Base-by-base conservation (phyloP, 805 yeast genomes). In the Suhomyces emberorum region DNA sequence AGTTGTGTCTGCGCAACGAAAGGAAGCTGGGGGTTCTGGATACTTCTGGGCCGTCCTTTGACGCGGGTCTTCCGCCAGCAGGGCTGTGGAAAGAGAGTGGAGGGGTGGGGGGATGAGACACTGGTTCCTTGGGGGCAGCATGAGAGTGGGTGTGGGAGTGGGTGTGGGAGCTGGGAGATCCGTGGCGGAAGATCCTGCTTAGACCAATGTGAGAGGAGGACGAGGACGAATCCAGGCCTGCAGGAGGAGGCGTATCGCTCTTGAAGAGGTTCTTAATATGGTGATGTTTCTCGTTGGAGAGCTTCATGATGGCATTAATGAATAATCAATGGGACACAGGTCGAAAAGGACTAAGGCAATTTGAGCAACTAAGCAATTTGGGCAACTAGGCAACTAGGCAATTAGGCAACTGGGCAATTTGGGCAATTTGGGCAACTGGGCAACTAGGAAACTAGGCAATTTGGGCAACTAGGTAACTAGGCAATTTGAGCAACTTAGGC, bases 161-260 rank as follows among this genome's bases (percentile, higher is more conserved):
- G 35, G 24, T 28, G 15, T 36, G 29, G 8, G 33, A 26, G 12
- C 16, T 23, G 27, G 31, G 16, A 18, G 21, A 17, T 15, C 14
- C n/a, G 35, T 52, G 55, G 42, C 50, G 55, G 46, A 54, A 50
- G 28, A 53, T 31, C 37, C 48, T 51, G 36, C 44, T 27, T 21
- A 54, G 32, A 18, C 52, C 50, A 19, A 32, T 37, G 38, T 47
- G 46, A 15, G 42, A 31, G 16, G 29, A 28, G 22, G 41, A 37
- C 19, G 20, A 23, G 30, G 28, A 4, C 18, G 41, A 28, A 41
- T 30, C 28, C 23, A 7, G 9, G 23, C 9, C 7, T 7, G 23
- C 23, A 5, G 26, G 26, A 5, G 26, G 26, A 6, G 26, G 12
- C 7, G 42, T 30, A 18, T 54, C 59, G 37, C 41, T 44, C 39